Conservation (phyloP, 805 yeast genomes). For the Saturnispora galanensis region DNA sequence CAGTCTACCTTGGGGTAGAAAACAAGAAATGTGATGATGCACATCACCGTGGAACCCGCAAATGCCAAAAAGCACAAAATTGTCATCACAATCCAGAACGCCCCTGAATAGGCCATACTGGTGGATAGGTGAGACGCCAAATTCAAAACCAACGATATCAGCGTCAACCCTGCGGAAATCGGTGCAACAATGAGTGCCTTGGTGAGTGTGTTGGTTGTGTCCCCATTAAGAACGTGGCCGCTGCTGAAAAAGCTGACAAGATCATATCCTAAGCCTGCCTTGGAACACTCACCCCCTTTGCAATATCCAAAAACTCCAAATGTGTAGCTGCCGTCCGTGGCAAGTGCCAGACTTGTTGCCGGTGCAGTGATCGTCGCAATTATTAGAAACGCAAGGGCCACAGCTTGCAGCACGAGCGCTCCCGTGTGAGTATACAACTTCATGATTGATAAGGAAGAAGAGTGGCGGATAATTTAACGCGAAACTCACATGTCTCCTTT, state of each 20-base stretch:
- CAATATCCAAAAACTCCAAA: slow-evolving; percentile 71
- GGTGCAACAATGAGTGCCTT: slow-evolving; percentile 53
- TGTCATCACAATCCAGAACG: slow-evolving; percentile 34
- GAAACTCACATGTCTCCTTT: not conserved
- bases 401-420: slow-evolving; percentile 35
- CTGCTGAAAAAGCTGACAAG: slow-evolving; percentile 22
- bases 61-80: slow-evolving; percentile 41
- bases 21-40: slow-evolving; percentile 45
- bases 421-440: slow-evolving; percentile 19
- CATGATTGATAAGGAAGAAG: slow-evolving; percentile 8
- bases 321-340: slow-evolving; percentile 33
- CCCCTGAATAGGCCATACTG: slow-evolving; percentile 10
- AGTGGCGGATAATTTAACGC: not conserved
- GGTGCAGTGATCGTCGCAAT: slow-evolving; percentile 58
- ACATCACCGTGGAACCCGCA: slow-evolving; percentile 42
- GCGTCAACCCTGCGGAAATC: slow-evolving; percentile 53
- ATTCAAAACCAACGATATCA: slow-evolving; percentile 34
- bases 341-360: slow-evolving; percentile 41
- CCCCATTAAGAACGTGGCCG: slow-evolving; percentile 37
- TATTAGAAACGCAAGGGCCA: slow-evolving; percentile 53
- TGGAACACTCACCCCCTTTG: slow-evolving; percentile 17
- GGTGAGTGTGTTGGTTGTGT: slow-evolving; percentile 42
- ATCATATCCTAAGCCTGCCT: slow-evolving; percentile 32
- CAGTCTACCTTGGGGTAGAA: slow-evolving; percentile 59
- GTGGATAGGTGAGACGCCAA: slow-evolving; percentile 18